Evolutionary conservation across 2,329 filamentous ascomycete species (phyloP).

Genomic region (Helotiales sp.): DNA sequence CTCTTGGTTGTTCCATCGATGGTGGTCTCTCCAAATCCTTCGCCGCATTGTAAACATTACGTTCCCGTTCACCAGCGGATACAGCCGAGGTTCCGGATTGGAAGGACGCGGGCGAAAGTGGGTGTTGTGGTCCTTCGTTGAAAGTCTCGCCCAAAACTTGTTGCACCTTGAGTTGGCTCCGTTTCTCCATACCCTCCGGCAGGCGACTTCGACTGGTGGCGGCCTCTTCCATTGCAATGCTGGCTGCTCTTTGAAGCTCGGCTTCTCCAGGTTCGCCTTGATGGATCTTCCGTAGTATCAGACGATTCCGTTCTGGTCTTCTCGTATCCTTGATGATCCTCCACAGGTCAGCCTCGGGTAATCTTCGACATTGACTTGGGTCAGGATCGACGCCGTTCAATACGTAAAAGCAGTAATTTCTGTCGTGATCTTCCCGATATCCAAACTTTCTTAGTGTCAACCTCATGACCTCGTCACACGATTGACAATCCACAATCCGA

Average conservation of each 20-base stretch:
- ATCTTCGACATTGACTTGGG: slow-evolving; percentile 76
- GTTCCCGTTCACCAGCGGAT: slow-evolving; percentile 64
- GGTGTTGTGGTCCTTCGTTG: slow-evolving; percentile 79
- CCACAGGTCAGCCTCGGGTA: slow-evolving; percentile 87
- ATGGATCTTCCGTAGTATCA: slow-evolving; percentile 92
- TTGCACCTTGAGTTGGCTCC: slow-evolving; percentile 85
- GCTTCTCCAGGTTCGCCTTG: slow-evolving; percentile 86
- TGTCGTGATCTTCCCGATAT: slow-evolving; percentile 86
- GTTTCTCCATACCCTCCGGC: slow-evolving; percentile 63
- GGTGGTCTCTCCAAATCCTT: slow-evolving; percentile 62
- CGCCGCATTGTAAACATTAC: slow-evolving; percentile 65
- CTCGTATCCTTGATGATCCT: slow-evolving; percentile 87
- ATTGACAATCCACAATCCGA: slow-evolving; percentile 89
- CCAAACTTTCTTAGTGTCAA: slow-evolving; percentile 87
- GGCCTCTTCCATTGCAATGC: slow-evolving; percentile 86
- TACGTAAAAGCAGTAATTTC: slow-evolving; percentile 97
- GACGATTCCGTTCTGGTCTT: slow-evolving; percentile 83
- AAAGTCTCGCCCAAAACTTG: slow-evolving; percentile 88
- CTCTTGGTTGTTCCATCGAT: slow-evolving; percentile 45
- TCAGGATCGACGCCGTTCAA: slow-evolving; percentile 85
- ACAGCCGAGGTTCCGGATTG: slow-evolving; percentile 46
- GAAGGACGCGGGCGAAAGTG: slow-evolving; percentile 80
- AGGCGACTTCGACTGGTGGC: slow-evolving; percentile 72
- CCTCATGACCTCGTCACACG: slow-evolving; percentile 89
- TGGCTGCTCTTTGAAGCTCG: slow-evolving; percentile 85